phyloP scores from a whole-genome alignment of 1,284 basidiomycete species.

The Singerocomus rubriflavus region DNA sequence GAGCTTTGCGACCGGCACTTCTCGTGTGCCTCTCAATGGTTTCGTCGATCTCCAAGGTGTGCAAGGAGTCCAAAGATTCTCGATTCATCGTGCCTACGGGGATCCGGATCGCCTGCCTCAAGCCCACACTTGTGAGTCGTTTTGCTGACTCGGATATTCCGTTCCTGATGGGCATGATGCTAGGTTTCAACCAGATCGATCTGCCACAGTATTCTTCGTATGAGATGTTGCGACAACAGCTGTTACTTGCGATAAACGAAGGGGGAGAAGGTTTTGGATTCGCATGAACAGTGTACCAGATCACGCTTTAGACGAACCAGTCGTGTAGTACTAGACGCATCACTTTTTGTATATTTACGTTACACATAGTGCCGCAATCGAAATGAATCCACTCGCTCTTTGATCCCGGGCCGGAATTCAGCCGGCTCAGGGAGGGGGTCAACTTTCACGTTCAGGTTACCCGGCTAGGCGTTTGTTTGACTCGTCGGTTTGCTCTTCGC shows the following conservation, averaged over 20 bases:
- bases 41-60: slow-evolving; percentile 94
- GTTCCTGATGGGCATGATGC: slow-evolving; percentile 6
- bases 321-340: slow-evolving; percentile 31
- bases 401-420: too few species aligned
- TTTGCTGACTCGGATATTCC: slow-evolving; percentile 8
- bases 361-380: slow-evolving; percentile 17
- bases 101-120: slow-evolving; percentile 82
- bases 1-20: slow-evolving; percentile 96
- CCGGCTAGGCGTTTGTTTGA: too few species aligned
- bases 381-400: background rate
- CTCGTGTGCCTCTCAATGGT: slow-evolving; percentile 90
- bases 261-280: slow-evolving; percentile 92
- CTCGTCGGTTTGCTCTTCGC: background rate
- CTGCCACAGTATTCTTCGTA: slow-evolving; percentile 90
- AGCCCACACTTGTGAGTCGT: slow-evolving; percentile 80
- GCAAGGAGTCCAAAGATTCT: slow-evolving; percentile 93
- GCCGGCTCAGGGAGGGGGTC: too few species aligned
- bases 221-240: slow-evolving; percentile 86
- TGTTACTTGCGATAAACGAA: slow-evolving; percentile 89
- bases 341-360: slow-evolving; percentile 35
- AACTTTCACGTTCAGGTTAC: too few species aligned
- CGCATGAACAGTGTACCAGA: slow-evolving; percentile 39
- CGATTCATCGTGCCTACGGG: slow-evolving; percentile 92
- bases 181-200: slow-evolving; percentile 85
- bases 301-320: slow-evolving; percentile 14